These are phyloP conservation scores for Polysphondylium violaceum DNA, from an alignment of 78 protist genomes.

Conservation along the genomic window DNA sequence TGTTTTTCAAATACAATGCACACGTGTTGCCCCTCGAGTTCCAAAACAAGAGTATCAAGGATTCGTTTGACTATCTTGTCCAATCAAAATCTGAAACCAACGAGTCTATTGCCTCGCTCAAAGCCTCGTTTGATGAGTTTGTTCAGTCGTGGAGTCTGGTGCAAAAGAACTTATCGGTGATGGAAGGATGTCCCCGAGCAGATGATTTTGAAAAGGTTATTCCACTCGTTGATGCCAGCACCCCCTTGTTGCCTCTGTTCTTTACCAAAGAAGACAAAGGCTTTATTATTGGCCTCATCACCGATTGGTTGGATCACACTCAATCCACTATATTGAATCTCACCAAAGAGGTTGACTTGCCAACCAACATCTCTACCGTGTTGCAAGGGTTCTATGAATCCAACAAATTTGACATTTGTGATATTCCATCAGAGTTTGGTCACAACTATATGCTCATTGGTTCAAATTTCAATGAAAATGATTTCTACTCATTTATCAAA, in stretches of 20 bases:
- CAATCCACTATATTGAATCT: not conserved
- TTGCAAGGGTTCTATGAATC: not conserved
- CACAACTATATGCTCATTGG: constrained; percentile 40
- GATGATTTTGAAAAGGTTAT: constrained; percentile 57
- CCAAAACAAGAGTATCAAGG: not conserved
- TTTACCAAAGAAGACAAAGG: not conserved
- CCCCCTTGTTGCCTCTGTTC: not conserved
- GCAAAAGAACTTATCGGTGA: not conserved
- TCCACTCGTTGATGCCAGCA: constrained; percentile 2
- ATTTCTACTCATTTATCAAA: constrained; percentile 13
- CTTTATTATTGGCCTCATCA: constrained; percentile 18
- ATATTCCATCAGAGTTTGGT: constrained; percentile 14
- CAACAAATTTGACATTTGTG: constrained; percentile 14
- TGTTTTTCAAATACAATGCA: not conserved
- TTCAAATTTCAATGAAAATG: constrained; percentile 14
- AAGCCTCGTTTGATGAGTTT: not conserved
- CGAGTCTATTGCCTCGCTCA: not conserved
- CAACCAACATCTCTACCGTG: not conserved
- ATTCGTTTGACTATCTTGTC: constrained; percentile 14
- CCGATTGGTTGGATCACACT: constrained; percentile 36
- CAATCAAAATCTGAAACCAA: not conserved
- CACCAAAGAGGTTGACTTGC: not conserved
- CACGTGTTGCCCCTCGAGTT: constrained; percentile 5
- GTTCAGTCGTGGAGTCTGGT: not conserved
- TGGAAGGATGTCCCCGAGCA: constrained; percentile 48